Conservation (phyloP, 176 grass and related monocot genomes). For the Carex scoparia region DNA sequence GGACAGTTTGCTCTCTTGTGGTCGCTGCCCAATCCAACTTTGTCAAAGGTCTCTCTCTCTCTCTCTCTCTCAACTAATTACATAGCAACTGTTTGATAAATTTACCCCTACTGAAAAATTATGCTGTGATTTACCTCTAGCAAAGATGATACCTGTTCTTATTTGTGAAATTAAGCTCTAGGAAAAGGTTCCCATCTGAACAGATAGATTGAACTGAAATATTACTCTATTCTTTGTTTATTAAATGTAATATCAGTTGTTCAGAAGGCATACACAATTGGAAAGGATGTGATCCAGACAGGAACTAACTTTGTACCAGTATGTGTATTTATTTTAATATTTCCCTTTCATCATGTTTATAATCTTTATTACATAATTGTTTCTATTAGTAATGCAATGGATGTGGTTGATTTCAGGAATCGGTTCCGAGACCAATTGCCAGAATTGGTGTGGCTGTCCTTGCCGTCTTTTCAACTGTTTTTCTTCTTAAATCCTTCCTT, state of each 20-base stretch:
- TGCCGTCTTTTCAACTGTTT: conserved; percentile 34
- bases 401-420: conserved; percentile 40
- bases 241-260: conserved; percentile 32
- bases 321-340: conserved; percentile 17
- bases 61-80: neutral
- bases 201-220: neutral
- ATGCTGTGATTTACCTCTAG: neutral
- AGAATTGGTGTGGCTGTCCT: conserved; percentile 53
- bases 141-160: neutral
- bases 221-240: neutral
- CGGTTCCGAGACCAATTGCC: conserved; percentile 78
- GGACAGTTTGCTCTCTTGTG: conserved; percentile 26
- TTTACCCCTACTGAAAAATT: neutral
- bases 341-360: neutral
- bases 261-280: conserved; percentile 53
- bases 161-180: neutral
- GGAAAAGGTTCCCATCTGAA: neutral
- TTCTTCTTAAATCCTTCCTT: conserved; percentile 69
- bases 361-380: neutral
- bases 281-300: conserved; percentile 48
- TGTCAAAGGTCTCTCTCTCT: conserved; percentile 34
- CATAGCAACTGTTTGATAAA: conserved; percentile 10
- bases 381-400: neutral
- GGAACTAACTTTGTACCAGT: conserved; percentile 68
- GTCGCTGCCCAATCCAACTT: conserved; percentile 52